Conservation (phyloP, 228 moss, liverwort and hornwort genomes). For the Sphagnum magellanicum region DNA sequence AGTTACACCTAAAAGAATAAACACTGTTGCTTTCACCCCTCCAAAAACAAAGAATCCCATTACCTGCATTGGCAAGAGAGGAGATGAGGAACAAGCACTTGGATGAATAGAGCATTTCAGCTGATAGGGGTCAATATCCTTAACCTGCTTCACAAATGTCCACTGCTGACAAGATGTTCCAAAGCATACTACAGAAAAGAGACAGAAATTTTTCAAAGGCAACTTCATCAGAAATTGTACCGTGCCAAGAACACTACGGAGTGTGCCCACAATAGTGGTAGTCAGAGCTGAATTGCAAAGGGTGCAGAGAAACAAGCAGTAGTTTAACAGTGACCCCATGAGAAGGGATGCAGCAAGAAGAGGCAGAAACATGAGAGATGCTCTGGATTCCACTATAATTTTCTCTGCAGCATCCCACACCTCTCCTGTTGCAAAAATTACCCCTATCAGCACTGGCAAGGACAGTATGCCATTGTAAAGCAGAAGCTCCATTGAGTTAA, state of each 20-base stretch:
- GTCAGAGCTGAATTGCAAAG: constrained; percentile 64
- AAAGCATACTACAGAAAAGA: background rate
- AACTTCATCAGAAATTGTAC: constrained; percentile 7
- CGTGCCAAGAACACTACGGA: constrained; percentile 53
- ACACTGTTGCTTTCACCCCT: constrained; percentile 46
- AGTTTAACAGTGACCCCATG: constrained; percentile 58
- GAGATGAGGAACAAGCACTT: background rate
- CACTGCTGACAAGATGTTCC: background rate
- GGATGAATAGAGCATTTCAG: background rate
- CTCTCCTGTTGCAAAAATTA: constrained; percentile 44
- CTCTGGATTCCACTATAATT: constrained; percentile 27
- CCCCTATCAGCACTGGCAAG: constrained; percentile 43
- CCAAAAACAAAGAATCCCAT: constrained; percentile 60
- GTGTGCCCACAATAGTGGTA: constrained; percentile 56
- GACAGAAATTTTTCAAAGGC: too few relatives aligned
- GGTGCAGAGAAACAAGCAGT: constrained; percentile 59
- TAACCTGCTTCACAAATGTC: background rate
- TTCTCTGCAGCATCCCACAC: constrained; percentile 52
- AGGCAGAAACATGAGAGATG: constrained; percentile 37
- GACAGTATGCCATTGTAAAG: constrained; percentile 61
- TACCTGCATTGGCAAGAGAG: constrained; percentile 13
- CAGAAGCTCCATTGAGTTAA: constrained; percentile 54
- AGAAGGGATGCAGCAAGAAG: constrained; percentile 39
- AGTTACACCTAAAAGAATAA: constrained; percentile 44
- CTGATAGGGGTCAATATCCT: background rate